Evolutionary conservation across 2,329 filamentous ascomycete species (phyloP).

Genomic region (Aureobasidium mangrovei): DNA sequence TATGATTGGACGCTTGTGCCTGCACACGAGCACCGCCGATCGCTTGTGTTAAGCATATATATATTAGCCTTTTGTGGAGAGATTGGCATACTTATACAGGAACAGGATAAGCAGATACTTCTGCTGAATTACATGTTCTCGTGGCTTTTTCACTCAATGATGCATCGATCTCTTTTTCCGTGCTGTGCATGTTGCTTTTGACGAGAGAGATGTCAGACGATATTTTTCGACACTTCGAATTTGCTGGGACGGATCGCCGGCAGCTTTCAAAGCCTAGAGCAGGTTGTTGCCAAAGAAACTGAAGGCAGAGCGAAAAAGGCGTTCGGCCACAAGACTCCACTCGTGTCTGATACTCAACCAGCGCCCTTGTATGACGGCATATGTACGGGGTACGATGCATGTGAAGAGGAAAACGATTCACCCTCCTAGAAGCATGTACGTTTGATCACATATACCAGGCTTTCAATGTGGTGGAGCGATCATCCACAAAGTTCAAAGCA

Average conservation of each 20-base stretch:
- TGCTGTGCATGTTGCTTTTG: background rate
- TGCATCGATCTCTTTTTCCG: background rate
- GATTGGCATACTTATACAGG: background rate
- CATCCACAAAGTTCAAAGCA: constrained; percentile 8
- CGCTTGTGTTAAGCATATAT: constrained; percentile 11
- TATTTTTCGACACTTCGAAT: background rate
- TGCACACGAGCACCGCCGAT: constrained; percentile 5
- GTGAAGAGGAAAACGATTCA: constrained; percentile 2
- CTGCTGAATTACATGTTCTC: background rate
- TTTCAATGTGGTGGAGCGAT: constrained; percentile 1
- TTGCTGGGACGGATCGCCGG: background rate
- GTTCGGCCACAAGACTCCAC: constrained; percentile 2
- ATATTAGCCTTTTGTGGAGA: constrained; percentile 11
- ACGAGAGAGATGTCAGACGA: background rate
- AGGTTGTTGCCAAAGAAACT: constrained; percentile 4
- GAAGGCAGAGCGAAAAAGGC: background rate
- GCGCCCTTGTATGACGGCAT: constrained; percentile 11
- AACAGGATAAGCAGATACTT: background rate
- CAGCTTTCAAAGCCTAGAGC: background rate
- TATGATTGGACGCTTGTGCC: constrained; percentile 7
- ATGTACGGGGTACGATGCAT: background rate
- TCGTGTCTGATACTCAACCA: background rate
- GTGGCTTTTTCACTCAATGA: background rate
- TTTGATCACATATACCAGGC: background rate
- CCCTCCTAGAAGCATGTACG: background rate